Conservation (phyloP, 768 basidiomycete species). For the Boletellus ananiceps region DNA sequence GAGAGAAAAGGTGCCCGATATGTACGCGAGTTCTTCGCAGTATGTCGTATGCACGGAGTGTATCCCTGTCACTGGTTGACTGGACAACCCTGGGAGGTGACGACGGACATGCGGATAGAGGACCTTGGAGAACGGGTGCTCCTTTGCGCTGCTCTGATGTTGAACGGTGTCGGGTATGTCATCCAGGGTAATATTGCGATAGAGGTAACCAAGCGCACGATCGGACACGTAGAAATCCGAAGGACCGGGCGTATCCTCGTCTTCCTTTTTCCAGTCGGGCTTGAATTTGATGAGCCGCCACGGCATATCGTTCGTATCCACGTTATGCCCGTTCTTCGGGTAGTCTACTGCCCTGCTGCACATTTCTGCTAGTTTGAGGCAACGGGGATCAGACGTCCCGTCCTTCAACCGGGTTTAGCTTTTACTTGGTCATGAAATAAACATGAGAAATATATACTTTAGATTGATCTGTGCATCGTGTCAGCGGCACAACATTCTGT, state of each 20-base stretch:
- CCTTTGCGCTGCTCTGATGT: constrained; percentile 12
- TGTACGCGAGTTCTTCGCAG: constrained; percentile 62
- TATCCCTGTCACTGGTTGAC: constrained; percentile 4
- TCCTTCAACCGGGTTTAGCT: constrained; percentile 35
- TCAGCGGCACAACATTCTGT: neutral
- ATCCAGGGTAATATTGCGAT: constrained; percentile 52
- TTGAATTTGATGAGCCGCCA: constrained; percentile 56
- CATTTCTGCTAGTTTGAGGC: constrained; percentile 58
- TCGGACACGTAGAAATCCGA: constrained; percentile 65
- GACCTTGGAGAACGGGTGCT: constrained; percentile 30
- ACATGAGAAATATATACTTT: constrained; percentile 37
- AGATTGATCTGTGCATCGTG: constrained; percentile 57
- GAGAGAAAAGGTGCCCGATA: constrained; percentile 63
- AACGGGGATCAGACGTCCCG: constrained; percentile 56
- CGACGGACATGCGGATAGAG: constrained; percentile 18
- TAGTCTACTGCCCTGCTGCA: constrained; percentile 68
- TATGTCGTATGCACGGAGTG: constrained; percentile 37
- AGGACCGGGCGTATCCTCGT: neutral
- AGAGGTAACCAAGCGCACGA: constrained; percentile 68
- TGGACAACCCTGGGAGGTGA: constrained; percentile 10
- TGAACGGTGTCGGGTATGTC: constrained; percentile 26
- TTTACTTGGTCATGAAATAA: neutral
- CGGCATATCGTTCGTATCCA: constrained; percentile 53
- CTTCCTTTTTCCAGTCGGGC: constrained; percentile 65
- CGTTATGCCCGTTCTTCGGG: constrained; percentile 69